Percentiles rank a stretch among this genome's conserved stretches.
Conservation (phyloP, 768 basidiomycete species). For the Psilocybe tampanensis region DNA sequence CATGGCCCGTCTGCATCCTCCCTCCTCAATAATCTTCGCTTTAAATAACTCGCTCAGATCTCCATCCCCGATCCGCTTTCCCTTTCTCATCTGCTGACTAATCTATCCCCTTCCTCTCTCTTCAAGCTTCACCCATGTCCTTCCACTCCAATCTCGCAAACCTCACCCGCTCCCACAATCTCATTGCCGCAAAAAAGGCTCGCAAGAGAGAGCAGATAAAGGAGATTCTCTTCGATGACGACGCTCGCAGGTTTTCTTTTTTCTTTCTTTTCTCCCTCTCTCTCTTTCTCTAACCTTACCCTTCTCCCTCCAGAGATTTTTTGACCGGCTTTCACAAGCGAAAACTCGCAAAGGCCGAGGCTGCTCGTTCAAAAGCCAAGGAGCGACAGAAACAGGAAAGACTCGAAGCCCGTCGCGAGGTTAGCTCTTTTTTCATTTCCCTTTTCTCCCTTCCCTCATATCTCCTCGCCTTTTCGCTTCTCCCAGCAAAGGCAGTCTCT, state of each 20-base stretch:
- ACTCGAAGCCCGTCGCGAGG: conserved; percentile 77
- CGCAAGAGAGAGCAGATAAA: conserved; percentile 70
- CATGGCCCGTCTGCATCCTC: conserved; percentile 4
- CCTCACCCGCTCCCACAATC: conserved; percentile 66
- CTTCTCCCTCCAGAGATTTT: conserved; percentile 64
- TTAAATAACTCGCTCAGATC: conserved; percentile 16
- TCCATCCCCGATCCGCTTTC: conserved; percentile 1
- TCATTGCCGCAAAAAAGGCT: conserved; percentile 67
- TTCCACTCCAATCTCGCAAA: conserved; percentile 38
- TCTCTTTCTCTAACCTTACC: conserved; percentile 12
- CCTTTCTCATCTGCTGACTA: conserved; percentile 17
- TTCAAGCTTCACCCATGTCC: conserved; percentile 31
- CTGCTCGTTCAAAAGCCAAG: conserved; percentile 68
- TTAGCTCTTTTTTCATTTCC: conserved; percentile 32
- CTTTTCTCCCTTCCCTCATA: not conserved
- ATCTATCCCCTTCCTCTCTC: conserved; percentile 25
- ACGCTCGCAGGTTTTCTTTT: conserved; percentile 72
- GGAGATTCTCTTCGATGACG: conserved; percentile 86
- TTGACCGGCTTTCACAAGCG: conserved; percentile 94
- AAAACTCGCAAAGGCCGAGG: conserved; percentile 83
- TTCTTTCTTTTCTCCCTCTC: not conserved
- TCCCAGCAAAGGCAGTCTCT: conserved; percentile 76
- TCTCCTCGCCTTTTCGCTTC: conserved; percentile 15
- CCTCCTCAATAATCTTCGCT: conserved; percentile 3
- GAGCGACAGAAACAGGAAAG: conserved; percentile 79